Evolutionary conservation across 192 early-diverging fungal genomes (phyloP).

Genomic region (Coemansia sp.): DNA sequence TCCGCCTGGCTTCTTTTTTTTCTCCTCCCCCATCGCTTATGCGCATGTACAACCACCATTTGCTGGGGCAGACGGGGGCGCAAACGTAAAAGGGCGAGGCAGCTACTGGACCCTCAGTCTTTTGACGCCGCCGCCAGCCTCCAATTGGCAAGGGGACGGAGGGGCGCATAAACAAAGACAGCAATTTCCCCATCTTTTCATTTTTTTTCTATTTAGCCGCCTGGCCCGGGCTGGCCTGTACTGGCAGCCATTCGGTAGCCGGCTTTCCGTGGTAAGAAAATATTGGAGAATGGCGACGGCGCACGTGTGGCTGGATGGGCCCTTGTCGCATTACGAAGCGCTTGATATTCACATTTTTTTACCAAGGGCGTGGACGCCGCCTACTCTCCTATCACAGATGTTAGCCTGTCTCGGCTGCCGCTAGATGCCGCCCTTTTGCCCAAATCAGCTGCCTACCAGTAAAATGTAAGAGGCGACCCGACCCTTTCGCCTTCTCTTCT

Average conservation of each 20-base stretch:
- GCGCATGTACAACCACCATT: neutral
- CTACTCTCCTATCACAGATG: constrained; percentile 1
- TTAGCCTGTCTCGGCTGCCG: neutral
- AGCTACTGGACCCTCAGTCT: neutral
- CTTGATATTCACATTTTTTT: neutral
- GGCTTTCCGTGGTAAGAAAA: neutral
- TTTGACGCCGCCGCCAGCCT: neutral
- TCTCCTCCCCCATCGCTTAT: neutral
- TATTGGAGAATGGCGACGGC: neutral
- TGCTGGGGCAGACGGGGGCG: neutral
- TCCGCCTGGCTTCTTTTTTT: neutral
- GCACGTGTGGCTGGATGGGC: constrained; percentile 8
- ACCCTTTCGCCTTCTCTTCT: neutral
- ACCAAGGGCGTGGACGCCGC: neutral
- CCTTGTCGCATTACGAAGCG: constrained; percentile 4
- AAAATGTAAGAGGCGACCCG: neutral
- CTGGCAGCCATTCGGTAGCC: neutral
- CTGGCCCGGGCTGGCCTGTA: neutral
- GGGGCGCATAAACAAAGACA: constrained; percentile 5
- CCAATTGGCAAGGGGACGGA: neutral
- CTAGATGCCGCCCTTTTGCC: neutral
- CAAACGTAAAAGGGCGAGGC: neutral
- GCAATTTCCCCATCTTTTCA: neutral
- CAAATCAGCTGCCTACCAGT: neutral
- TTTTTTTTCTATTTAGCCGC: neutral